phyloP scores from a whole-genome alignment of 805 yeast genomes.

The Candida gorgasii region DNA sequence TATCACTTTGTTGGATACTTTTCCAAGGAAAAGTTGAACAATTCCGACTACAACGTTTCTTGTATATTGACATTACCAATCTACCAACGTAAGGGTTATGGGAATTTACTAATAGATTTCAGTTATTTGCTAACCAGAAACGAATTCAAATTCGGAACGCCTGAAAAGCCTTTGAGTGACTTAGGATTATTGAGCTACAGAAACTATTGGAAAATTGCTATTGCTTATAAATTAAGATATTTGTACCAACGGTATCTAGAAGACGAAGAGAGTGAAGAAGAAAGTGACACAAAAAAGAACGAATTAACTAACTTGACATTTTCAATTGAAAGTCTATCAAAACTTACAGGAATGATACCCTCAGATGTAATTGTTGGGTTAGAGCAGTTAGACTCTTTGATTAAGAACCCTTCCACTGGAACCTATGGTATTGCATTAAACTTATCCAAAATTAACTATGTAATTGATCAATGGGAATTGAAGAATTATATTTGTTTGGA shows the following conservation, averaged over 20 bases:
- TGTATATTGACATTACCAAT: conserved; percentile 90
- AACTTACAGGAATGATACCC: conserved; percentile 78
- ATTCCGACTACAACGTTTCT: conserved; percentile 78
- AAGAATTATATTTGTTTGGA: conserved; percentile 56
- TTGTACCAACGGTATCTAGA: conserved; percentile 23
- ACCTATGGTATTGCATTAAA: conserved; percentile 58
- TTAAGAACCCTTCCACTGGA: conserved; percentile 44
- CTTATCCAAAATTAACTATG: conserved; percentile 38
- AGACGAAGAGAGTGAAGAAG: not conserved
- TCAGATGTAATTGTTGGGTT: conserved; percentile 87
- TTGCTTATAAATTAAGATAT: conserved; percentile 49
- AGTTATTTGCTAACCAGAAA: conserved; percentile 75
- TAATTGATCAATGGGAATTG: conserved; percentile 51
- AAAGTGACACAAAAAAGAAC: not conserved
- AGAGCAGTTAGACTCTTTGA: conserved; percentile 69
- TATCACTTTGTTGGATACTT: conserved; percentile 93
- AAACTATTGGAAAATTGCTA: conserved; percentile 76
- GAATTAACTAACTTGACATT: conserved; percentile 21
- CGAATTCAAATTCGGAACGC: conserved; percentile 84
- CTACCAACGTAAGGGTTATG: conserved; percentile 86
- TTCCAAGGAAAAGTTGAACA: conserved; percentile 79
- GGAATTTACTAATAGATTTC: conserved; percentile 83
- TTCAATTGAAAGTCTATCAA: conserved; percentile 63
- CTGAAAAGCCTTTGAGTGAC: conserved; percentile 91
- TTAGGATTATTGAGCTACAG: conserved; percentile 84